Evolutionary conservation across 169 alveolate genomes (phyloP), one percentile per base, ranked within the genome.

Genomic region (Plasmodium chabaudi): DNA sequence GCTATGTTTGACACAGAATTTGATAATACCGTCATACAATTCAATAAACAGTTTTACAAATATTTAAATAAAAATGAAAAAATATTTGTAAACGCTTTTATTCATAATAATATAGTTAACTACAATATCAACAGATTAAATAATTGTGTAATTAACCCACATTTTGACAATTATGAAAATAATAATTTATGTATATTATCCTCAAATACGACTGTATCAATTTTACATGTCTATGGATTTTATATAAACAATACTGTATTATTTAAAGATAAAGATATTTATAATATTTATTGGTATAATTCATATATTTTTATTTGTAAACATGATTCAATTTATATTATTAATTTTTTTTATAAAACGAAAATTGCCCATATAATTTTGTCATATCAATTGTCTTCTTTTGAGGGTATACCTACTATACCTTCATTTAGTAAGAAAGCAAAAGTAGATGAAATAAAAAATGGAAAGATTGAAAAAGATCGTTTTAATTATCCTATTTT

Each of bases 151-250:
- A 79, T 79, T 53, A 79, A 79, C 17, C 89, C 89, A 15, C 44
- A 53, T 53, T 79, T 51, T 56, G 72, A 79, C 23, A 68, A 65
- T 59, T 46, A 79, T 21, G 57, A 79, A 0, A 74, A 56, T 74
- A 79, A 79, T 67, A 79, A 70, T 61, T 51, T 79, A 9, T 79
- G 89, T 21, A 49, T 61, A 19, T 70, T 79, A 25, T 53, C 89
- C 15, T 34, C 70, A 13, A 67, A 47, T 42, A 79, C 65, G 21
- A 53, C 46, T 9, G 89, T 79, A 23, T 79, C 89, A 4, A 10
- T 79, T 65, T 46, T 79, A 60, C 12, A 79, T 60, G 56, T 79
- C 55, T 79, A 55, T n/a, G 84, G 68, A 21, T 79, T 65, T 55
- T 82, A 79, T 42, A 79, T 65, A 67, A 79, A 79, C 23, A 79